Conservation (phyloP, 2,329 filamentous ascomycete genomes). For the Zalaria sp. region DNA sequence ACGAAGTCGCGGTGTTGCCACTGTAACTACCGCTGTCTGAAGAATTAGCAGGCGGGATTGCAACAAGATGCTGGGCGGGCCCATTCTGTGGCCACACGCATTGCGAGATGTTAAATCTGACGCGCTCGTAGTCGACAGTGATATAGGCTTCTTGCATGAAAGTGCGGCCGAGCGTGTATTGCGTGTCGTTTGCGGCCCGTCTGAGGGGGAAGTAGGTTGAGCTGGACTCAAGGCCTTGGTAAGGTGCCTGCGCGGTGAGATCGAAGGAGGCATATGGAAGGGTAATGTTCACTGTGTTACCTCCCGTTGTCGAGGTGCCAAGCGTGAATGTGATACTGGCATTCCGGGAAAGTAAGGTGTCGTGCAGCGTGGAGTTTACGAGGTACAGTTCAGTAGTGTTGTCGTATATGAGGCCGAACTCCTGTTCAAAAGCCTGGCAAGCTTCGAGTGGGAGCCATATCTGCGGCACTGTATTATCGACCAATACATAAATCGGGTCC, state of each 20-base stretch:
- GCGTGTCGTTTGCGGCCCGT: slow-evolving; percentile 36
- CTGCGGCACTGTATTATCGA: slow-evolving; percentile 25
- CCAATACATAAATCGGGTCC: slow-evolving; percentile 25
- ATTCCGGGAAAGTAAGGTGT: slow-evolving; percentile 19
- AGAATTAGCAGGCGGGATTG: slow-evolving; percentile 10
- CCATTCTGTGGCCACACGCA: slow-evolving; percentile 11
- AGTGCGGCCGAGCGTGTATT: slow-evolving; percentile 50
- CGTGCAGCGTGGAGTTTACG: slow-evolving; percentile 22
- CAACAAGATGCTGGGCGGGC: slow-evolving; percentile 12
- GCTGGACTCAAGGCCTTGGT: slow-evolving; percentile 44
- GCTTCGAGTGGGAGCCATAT: slow-evolving; percentile 25
- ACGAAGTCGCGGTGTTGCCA: background rate
- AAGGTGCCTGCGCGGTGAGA: slow-evolving; percentile 27
- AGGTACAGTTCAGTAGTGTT: slow-evolving; percentile 19
- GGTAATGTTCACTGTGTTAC: slow-evolving; percentile 27
- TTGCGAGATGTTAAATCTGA: slow-evolving; percentile 32
- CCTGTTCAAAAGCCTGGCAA: slow-evolving; percentile 19
- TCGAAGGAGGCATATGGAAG: slow-evolving; percentile 38
- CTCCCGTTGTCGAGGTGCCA: slow-evolving; percentile 19
- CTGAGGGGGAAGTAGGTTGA: slow-evolving; percentile 55
- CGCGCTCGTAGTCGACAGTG: slow-evolving; percentile 33
- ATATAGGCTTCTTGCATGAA: slow-evolving; percentile 56
- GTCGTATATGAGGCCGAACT: slow-evolving; percentile 25
- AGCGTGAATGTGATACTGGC: slow-evolving; percentile 31
- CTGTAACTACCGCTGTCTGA: slow-evolving; percentile 1